Percentiles rank a stretch among this genome's conserved stretches.
phyloP scores from a whole-genome alignment of 1,284 basidiomycete genomes.

The Trametes hirsuta region DNA sequence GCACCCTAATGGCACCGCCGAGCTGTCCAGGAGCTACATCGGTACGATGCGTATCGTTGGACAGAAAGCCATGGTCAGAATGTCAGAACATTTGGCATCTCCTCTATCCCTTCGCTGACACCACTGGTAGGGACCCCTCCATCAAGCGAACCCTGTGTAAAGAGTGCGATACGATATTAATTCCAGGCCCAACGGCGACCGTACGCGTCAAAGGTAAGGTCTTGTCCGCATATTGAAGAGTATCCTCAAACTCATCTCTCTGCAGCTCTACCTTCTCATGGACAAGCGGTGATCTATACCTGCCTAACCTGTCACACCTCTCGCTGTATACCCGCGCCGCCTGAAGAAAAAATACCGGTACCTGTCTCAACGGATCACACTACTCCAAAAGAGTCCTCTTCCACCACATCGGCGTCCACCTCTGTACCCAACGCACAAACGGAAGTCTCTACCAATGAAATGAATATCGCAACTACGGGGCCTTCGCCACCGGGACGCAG shows the following conservation, averaged over 20 bases:
- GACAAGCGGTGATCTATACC: constrained; percentile 56
- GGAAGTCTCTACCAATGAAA: constrained; percentile 3
- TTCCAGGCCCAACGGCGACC: constrained; percentile 67
- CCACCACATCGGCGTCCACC: not conserved
- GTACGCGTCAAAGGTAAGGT: constrained; percentile 67
- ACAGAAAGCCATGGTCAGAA: constrained; percentile 72
- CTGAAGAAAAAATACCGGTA: constrained; percentile 31
- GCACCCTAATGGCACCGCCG: constrained; percentile 41
- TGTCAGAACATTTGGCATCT: constrained; percentile 48
- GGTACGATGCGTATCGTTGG: constrained; percentile 70
- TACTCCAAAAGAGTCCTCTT: too few relatives aligned
- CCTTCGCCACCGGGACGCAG: not conserved
- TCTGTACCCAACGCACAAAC: not conserved
- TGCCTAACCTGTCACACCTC: constrained; percentile 56
- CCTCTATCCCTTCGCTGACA: not conserved
- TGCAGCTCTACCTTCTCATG: constrained; percentile 53
- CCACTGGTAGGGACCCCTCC: constrained; percentile 67
- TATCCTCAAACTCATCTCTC: not conserved
- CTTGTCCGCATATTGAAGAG: not conserved
- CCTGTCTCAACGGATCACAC: not conserved
- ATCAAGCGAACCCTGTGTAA: constrained; percentile 80
- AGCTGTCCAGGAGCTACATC: constrained; percentile 66
- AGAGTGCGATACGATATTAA: constrained; percentile 62
- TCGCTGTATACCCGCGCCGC: constrained; percentile 67
- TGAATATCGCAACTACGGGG: not conserved